A percentile compares a stretch with the other conserved stretches of the same genome.
Evolutionary conservation across 2,329 filamentous ascomycete genomes (phyloP).

Genomic region (Cytospora paraplurivora): DNA sequence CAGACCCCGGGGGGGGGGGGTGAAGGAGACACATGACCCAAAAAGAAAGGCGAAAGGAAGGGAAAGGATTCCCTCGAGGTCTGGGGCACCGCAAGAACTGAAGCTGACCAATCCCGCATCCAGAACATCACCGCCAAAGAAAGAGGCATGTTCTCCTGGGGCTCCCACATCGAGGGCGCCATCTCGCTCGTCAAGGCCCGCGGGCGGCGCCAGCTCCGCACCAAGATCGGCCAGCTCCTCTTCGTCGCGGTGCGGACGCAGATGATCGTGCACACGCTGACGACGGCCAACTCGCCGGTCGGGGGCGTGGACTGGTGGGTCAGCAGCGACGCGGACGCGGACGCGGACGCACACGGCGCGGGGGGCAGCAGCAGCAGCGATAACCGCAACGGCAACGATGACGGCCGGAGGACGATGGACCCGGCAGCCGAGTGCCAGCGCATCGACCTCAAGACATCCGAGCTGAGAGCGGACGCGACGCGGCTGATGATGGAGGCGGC

Average conservation of each 20-base stretch:
- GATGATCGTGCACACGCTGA: slow-evolving; percentile 62
- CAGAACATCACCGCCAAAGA: slow-evolving; percentile 57
- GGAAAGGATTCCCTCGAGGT: too few relatives aligned
- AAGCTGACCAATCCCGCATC: not conserved
- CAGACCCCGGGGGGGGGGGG: not conserved
- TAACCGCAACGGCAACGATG: too few relatives aligned
- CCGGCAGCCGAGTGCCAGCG: slow-evolving; percentile 51
- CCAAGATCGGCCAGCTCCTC: slow-evolving; percentile 55
- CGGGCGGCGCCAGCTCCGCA: slow-evolving; percentile 56
- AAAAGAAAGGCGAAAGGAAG: not conserved
- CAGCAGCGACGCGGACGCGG: slow-evolving; percentile 32
- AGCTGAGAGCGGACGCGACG: slow-evolving; percentile 58
- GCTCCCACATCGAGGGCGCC: slow-evolving; percentile 65
- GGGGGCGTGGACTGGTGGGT: slow-evolving; percentile 65
- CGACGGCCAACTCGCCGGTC: slow-evolving; percentile 52
- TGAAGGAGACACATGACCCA: too few relatives aligned
- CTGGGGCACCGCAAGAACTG: too few relatives aligned
- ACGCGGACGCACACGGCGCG: slow-evolving; percentile 42
- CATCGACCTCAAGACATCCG: slow-evolving; percentile 56
- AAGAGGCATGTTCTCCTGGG: slow-evolving; percentile 60
- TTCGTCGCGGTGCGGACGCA: slow-evolving; percentile 63
- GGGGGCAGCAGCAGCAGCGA: too few relatives aligned
- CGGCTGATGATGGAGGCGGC: slow-evolving; percentile 49
- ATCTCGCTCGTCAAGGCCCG: slow-evolving; percentile 61
- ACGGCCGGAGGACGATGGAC: slow-evolving; percentile 51